Base-by-base conservation (phyloP, 2,329 filamentous ascomycete species). In the Colletotrichum sp. region DNA sequence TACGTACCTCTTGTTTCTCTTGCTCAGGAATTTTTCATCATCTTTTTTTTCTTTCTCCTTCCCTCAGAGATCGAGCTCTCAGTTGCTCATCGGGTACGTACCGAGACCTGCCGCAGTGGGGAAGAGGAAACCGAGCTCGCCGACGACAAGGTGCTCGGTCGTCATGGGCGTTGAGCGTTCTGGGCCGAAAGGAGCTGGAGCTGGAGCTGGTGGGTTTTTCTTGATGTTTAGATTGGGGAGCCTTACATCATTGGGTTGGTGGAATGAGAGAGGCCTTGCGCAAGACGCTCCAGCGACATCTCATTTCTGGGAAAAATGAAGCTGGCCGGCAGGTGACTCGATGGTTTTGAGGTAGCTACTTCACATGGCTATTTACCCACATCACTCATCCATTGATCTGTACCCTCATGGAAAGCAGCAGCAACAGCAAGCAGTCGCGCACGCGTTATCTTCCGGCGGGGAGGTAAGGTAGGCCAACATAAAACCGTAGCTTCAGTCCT, bases 91-190 rank as follows among this genome's bases (percentile, higher is more conserved):
- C 36, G 28, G 34, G 70, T 72, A 72, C 26, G 63, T 72, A 72
- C 36, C 64, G n/a, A 30, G 48, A 52, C 44, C 44, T 52, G 5
- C 2, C 7, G 18, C 18, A 55, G 66, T 64, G 66, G 66, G n/a
- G 71, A 39, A 44, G 57, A 32, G 36, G 39, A 30, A 44, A 64
- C 65, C 24, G 32, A 73, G 71, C 71, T 48, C 55, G 28, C 71
- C 64, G 22, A 63, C 71, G 22, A 63, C 71, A 62, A 68, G 70
- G 64, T 63, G 64, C 63, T 72, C 71, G 24, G 71, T n/a, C 66
- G 13, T 28, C 66, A 68, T 55, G 44, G 44, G 30, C 66, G 26
- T 59, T 59, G 55, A 30, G 55, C 24, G 28, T 67, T 52, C 52
- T 66, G 64, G 66, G 66, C 66, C 66, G 52, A 59, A 59, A 30